Evolutionary conservation across 2,329 filamentous ascomycete species (phyloP).

Genomic region (Leptographium wingfieldii): DNA sequence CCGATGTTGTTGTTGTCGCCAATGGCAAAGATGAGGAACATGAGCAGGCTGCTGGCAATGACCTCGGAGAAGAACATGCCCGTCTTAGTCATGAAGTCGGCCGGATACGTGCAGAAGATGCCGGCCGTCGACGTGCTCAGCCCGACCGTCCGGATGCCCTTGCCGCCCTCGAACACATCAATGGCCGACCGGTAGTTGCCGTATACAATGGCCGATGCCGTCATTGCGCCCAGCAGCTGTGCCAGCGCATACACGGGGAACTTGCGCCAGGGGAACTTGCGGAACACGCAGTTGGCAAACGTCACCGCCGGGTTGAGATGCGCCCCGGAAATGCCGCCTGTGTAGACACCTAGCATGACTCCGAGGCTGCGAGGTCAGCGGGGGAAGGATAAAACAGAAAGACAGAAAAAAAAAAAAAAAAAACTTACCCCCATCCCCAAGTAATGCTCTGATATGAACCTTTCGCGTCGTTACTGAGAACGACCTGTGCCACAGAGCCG

Average conservation of each 20-base stretch:
- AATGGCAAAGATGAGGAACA: slow-evolving; percentile 43
- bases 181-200: slow-evolving; percentile 42
- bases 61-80: slow-evolving; percentile 47
- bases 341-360: slow-evolving; percentile 58
- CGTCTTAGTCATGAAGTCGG: slow-evolving; percentile 34
- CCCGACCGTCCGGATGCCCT: slow-evolving; percentile 19
- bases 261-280: slow-evolving; percentile 46
- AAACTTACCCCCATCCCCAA: slow-evolving; percentile 35
- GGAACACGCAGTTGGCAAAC: slow-evolving; percentile 33
- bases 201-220: slow-evolving; percentile 41
- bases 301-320: slow-evolving; percentile 43
- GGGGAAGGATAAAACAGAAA: background rate
- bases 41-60: slow-evolving; percentile 44
- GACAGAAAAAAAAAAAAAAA: background rate
- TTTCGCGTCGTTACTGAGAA: slow-evolving; percentile 37
- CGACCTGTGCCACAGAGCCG: slow-evolving; percentile 57
- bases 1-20: slow-evolving; percentile 48
- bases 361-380: slow-evolving; percentile 33
- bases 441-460: slow-evolving; percentile 37
- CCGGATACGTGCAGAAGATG: slow-evolving; percentile 42
- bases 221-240: slow-evolving; percentile 43
- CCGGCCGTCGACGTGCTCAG: slow-evolving; percentile 35
- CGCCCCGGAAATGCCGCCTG: slow-evolving; percentile 27
- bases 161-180: slow-evolving; percentile 14
- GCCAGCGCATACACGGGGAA: slow-evolving; percentile 43